Conservation (phyloP, 2,329 filamentous ascomycete species). For the Pseudopithomyces chartarum region DNA sequence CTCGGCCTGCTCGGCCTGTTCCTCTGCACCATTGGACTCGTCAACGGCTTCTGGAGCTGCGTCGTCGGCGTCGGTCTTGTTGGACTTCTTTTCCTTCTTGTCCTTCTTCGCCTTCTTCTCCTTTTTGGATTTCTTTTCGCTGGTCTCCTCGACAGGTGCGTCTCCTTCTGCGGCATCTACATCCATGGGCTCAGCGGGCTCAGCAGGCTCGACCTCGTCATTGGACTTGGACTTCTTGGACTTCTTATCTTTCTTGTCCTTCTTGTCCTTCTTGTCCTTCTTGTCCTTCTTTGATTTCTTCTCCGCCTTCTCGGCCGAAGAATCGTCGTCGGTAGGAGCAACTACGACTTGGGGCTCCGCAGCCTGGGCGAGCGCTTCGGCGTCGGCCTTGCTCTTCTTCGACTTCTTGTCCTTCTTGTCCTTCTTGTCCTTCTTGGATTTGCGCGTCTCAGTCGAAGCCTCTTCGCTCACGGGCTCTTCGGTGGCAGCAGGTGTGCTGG, state of each 20-base stretch:
- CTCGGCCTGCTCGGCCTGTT: slow-evolving; percentile 22
- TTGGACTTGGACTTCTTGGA: slow-evolving; percentile 3
- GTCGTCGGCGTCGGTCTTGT: too few relatives aligned
- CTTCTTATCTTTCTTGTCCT: too few relatives aligned
- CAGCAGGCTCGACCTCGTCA: slow-evolving; percentile 9
- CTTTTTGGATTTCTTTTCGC: slow-evolving; percentile 32
- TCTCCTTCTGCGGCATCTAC: slow-evolving; percentile 18
- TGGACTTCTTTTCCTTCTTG: slow-evolving; percentile 29
- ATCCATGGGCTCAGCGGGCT: slow-evolving; percentile 13
- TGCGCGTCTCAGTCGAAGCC: slow-evolving; percentile 22
- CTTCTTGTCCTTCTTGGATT: slow-evolving; percentile 27
- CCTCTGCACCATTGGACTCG: slow-evolving; percentile 22
- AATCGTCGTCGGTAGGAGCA: slow-evolving; percentile 15
- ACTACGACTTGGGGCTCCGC: slow-evolving; percentile 12
- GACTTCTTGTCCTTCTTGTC: slow-evolving; percentile 10
- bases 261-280: slow-evolving; percentile 18
- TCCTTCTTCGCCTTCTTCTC: slow-evolving; percentile 32
- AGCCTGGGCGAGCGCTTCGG: slow-evolving; percentile 12
- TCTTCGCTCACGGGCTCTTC: slow-evolving; percentile 17
- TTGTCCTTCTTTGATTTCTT: slow-evolving; percentile 22
- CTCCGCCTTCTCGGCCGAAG: slow-evolving; percentile 14
- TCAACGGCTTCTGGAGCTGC: slow-evolving; percentile 15
- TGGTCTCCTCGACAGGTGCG: slow-evolving; percentile 10
- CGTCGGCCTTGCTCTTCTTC: slow-evolving; percentile 1
- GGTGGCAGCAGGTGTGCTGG: background rate